These are phyloP conservation scores for Haplographium delicatum DNA, from an alignment of 495 filamentous ascomycete species.

Conservation along the genomic window DNA sequence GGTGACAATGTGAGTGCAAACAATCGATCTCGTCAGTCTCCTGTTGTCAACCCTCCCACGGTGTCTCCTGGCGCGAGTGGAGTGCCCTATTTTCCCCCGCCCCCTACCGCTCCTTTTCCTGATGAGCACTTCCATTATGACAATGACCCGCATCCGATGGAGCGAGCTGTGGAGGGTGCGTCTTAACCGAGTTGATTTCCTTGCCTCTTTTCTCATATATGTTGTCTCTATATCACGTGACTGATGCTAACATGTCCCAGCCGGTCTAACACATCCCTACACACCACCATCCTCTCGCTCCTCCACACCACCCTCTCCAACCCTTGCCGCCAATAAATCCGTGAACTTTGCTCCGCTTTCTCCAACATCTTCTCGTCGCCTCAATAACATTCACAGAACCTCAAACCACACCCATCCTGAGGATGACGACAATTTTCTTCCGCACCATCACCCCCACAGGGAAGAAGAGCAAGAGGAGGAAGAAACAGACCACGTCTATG, in stretches of 20 bases:
- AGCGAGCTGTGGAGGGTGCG: conserved; percentile 23
- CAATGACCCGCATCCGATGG: background rate
- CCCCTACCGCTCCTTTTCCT: conserved; percentile 21
- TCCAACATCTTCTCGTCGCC: conserved; percentile 20
- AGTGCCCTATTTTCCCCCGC: conserved; percentile 23
- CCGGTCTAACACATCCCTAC: background rate
- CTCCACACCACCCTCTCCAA: background rate
- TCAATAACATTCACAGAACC: conserved; percentile 7
- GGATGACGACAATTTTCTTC: background rate
- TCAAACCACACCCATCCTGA: conserved; percentile 20
- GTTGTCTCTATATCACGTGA: background rate
- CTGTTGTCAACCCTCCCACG: conserved; percentile 3
- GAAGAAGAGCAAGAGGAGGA: conserved; percentile 4
- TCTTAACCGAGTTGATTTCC: conserved; percentile 5
- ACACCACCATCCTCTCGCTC: conserved; percentile 8
- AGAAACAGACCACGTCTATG: background rate
- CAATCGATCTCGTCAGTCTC: conserved; percentile 12
- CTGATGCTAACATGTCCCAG: background rate
- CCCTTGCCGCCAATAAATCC: conserved; percentile 15
- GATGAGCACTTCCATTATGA: conserved; percentile 13
- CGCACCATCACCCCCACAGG: background rate
- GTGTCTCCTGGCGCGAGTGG: background rate
- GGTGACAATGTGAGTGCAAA: conserved; percentile 32
- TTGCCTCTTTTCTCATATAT: background rate
- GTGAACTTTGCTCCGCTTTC: conserved; percentile 26